Conservation (phyloP, 345 rosid genomes). For the Melaleuca alternifolia region DNA sequence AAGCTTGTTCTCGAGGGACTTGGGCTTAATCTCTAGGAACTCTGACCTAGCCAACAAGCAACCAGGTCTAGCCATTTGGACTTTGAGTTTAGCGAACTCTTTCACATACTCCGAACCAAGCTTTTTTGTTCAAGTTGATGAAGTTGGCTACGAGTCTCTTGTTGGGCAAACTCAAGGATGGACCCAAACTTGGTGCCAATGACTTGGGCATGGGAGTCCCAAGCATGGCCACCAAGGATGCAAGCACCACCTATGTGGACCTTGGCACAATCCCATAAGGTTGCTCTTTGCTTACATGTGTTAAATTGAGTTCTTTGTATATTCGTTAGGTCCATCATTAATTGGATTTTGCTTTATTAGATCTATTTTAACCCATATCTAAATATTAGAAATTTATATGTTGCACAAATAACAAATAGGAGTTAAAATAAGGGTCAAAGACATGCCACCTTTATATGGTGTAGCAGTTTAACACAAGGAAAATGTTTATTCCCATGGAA, state of each 20-base stretch:
- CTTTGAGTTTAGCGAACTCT: too few species aligned
- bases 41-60: neutral
- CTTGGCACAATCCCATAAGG: too few species aligned
- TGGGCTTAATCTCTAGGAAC: neutral
- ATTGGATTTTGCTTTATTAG: neutral
- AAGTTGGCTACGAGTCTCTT: too few species aligned
- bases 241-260: neutral
- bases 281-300: neutral
- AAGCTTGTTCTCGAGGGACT: neutral
- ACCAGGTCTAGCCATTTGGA: too few species aligned
- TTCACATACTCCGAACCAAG: too few species aligned
- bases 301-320: too few species aligned
- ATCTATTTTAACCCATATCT: neutral
- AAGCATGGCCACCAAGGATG: neutral
- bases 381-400: neutral
- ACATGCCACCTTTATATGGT: neutral
- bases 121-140: too few species aligned
- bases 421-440: neutral
- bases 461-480: neutral
- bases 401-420: neutral
- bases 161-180: too few species aligned
- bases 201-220: neutral
- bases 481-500: neutral
- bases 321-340: neutral
- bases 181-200: neutral